Conservation (phyloP, 2,329 filamentous ascomycete genomes). For the Aspergillus unguis region DNA sequence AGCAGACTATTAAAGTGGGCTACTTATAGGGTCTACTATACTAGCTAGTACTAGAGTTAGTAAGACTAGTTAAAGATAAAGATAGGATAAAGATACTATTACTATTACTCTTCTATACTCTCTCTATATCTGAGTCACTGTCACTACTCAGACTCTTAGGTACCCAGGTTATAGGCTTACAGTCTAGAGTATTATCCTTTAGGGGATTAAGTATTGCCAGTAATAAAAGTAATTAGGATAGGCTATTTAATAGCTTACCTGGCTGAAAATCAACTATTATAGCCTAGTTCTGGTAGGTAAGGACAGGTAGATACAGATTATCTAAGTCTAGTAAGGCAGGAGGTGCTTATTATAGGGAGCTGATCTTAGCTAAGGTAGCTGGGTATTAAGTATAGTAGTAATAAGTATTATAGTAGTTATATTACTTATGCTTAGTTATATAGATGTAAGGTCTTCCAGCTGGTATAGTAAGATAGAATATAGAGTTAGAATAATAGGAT, state of each 20-base stretch:
- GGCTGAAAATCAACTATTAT: not conserved
- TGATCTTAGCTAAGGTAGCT: not conserved
- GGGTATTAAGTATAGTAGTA: not conserved
- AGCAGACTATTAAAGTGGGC: not conserved
- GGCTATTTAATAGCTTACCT: not conserved
- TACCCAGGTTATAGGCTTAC: not conserved
- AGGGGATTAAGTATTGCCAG: not conserved
- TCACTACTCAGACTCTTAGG: not conserved
- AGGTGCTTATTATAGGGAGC: not conserved
- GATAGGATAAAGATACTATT: not conserved
- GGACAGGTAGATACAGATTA: not conserved
- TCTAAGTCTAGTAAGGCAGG: not conserved
- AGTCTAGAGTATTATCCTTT: not conserved
- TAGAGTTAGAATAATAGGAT: not conserved
- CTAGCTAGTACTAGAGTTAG: not conserved
- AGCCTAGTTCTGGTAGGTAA: not conserved
- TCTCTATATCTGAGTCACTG: not conserved
- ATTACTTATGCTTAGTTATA: not conserved
- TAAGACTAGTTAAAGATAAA: not conserved
- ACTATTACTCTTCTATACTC: not conserved
- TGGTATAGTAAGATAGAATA: not conserved
- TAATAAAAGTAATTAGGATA: not conserved
- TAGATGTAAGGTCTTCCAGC: not conserved
- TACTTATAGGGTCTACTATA: not conserved
- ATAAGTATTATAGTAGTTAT: not conserved